These are phyloP conservation scores for Colletotrichum agaves DNA, from an alignment of 2,329 filamentous ascomycete species.

Conservation along the genomic window DNA sequence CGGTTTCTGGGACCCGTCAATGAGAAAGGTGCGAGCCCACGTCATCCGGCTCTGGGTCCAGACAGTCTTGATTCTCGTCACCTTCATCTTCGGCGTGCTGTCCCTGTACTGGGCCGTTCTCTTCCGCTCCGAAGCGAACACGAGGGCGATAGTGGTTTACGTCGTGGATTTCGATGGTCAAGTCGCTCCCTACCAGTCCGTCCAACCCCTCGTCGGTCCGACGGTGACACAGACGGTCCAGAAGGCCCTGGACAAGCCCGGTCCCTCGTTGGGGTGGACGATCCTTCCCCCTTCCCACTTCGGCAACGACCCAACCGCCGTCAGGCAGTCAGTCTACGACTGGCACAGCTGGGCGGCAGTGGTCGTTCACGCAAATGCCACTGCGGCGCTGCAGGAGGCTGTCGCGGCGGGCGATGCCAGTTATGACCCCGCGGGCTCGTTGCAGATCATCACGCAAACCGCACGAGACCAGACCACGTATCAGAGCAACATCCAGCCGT, in stretches of 20 bases:
- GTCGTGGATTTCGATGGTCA: constrained; percentile 73
- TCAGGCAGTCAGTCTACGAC: constrained; percentile 69
- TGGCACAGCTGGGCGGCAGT: constrained; percentile 70
- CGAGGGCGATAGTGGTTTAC: constrained; percentile 61
- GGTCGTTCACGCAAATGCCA: constrained; percentile 71
- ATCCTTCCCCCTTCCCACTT: constrained; percentile 62
- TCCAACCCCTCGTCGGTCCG: constrained; percentile 66
- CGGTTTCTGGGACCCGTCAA: constrained; percentile 56
- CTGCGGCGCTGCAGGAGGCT: constrained; percentile 64
- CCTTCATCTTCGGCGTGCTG: constrained; percentile 65
- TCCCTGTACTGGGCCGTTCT: constrained; percentile 72
- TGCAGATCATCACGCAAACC: constrained; percentile 65
- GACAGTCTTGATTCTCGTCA: constrained; percentile 56
- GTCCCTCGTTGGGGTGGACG: constrained; percentile 60
- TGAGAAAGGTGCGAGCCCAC: constrained; percentile 43
- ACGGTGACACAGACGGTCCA: constrained; percentile 58
- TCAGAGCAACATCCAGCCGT: constrained; percentile 63
- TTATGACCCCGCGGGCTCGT: constrained; percentile 69
- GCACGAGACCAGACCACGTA: constrained; percentile 67
- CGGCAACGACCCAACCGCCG: constrained; percentile 63
- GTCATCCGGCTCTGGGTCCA: constrained; percentile 42
- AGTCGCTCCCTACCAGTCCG: constrained; percentile 60
- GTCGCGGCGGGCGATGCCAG: constrained; percentile 63
- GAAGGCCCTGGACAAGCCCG: constrained; percentile 51
- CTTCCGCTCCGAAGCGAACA: constrained; percentile 59